Evolutionary conservation across 495 filamentous ascomycete species (phyloP).

Genomic region (Aspergillus cristatus): DNA sequence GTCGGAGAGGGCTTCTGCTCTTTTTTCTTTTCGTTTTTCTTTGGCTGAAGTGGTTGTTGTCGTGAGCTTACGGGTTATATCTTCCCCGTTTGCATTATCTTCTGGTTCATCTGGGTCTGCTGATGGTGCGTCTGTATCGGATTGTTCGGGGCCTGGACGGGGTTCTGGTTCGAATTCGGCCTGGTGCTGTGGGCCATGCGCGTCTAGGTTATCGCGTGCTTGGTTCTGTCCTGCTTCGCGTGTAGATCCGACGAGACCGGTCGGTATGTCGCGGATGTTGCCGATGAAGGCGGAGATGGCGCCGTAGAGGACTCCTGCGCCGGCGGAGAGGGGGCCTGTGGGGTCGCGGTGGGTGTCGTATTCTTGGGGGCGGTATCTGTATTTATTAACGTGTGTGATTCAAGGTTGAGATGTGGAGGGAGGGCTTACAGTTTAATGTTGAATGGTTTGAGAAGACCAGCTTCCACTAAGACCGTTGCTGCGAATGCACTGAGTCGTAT

Average conservation of each 20-base stretch:
- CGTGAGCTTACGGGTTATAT: no score
- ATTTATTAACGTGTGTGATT: not conserved
- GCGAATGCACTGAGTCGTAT: slow-evolving; percentile 60
- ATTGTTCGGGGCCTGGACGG: no score
- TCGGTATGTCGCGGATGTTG: slow-evolving; percentile 74
- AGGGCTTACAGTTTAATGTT: slow-evolving; percentile 57
- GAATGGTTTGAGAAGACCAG: slow-evolving; percentile 50
- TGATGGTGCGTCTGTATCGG: no score
- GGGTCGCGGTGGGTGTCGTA: slow-evolving; percentile 66
- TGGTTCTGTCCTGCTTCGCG: slow-evolving; percentile 7
- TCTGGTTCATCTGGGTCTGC: no score
- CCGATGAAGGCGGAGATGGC: slow-evolving; percentile 67
- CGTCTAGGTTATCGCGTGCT: not conserved
- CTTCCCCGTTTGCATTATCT: no score
- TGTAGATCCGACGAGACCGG: slow-evolving; percentile 41
- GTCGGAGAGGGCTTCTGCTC: slow-evolving; percentile 10
- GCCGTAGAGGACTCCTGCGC: slow-evolving; percentile 63
- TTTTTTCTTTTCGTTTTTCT: not conserved
- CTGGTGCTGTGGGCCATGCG: no score
- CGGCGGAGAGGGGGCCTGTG: slow-evolving; percentile 62
- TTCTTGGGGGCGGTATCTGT: slow-evolving; percentile 55
- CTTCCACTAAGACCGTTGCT: slow-evolving; percentile 53
- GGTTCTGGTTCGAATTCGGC: no score
- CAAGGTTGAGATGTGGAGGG: not conserved
- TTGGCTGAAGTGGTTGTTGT: no score